Evolutionary conservation across 208 protist genomes (phyloP).

Genomic region (Wallacemonas sp.): DNA sequence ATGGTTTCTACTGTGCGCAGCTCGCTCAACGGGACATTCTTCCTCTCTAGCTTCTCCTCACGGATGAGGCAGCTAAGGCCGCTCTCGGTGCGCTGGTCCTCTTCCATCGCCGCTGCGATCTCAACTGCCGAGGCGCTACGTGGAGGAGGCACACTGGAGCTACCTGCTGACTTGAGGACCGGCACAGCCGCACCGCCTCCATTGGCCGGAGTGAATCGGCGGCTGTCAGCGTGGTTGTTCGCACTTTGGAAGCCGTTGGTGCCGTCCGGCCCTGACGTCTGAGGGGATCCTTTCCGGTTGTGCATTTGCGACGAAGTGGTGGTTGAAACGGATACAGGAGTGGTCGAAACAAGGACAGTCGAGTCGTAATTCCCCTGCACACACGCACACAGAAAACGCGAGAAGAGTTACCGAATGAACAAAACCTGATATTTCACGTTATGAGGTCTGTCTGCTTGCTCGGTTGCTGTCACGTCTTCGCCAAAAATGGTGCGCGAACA

Average conservation of each 20-base stretch:
- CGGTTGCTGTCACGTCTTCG: no score
- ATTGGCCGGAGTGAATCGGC: not conserved
- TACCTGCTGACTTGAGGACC: not conserved
- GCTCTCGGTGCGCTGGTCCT: conserved; percentile 17
- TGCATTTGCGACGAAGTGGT: conserved; percentile 9
- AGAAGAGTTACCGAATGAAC: no score
- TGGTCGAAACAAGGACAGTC: not conserved
- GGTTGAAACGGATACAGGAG: not conserved
- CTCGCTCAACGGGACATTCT: conserved; percentile 28
- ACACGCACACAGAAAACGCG: no score
- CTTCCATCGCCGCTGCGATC: conserved; percentile 8
- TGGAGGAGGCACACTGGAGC: conserved; percentile 2
- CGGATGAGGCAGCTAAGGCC: conserved; percentile 19
- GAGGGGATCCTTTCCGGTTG: conserved; percentile 1
- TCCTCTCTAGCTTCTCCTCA: conserved; percentile 35
- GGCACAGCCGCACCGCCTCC: not conserved
- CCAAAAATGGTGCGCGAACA: no score
- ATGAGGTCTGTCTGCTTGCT: no score
- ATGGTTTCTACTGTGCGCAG: conserved; percentile 21
- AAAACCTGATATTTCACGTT: no score
- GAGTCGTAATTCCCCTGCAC: no score
- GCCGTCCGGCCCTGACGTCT: not conserved
- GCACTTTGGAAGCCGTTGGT: not conserved
- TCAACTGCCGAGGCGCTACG: conserved; percentile 10
- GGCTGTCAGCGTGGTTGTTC: not conserved